Percentiles rank a stretch among this genome's conserved stretches.
Evolutionary conservation across 805 yeast species (phyloP).

Genomic region (Ogataea paraovalis): DNA sequence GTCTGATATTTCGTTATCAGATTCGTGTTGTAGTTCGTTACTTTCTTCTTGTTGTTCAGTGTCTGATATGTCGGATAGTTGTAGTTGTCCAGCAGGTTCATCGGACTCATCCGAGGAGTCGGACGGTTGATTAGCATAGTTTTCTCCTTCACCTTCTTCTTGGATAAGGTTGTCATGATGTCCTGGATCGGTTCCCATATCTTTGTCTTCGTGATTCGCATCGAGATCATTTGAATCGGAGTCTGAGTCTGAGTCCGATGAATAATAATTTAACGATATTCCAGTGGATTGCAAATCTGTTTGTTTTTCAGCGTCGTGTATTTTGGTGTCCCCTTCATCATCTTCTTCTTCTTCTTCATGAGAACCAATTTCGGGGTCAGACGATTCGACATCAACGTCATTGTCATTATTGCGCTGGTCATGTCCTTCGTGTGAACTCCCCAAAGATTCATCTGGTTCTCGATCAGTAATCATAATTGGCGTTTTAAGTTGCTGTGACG

Average conservation of each 20-base stretch:
- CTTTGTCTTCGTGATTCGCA: too few relatives aligned
- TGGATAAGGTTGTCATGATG: constrained; percentile 1
- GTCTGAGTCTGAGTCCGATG: background rate
- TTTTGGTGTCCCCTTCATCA: constrained; percentile 1
- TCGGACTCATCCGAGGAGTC: background rate
- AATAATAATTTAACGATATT: background rate
- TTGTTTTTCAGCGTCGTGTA: background rate
- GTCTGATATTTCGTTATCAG: too few relatives aligned
- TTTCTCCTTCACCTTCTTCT: constrained; percentile 1
- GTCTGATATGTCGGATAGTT: background rate
- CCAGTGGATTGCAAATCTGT: too few relatives aligned
- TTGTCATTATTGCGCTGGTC: too few relatives aligned
- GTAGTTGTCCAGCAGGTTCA: background rate
- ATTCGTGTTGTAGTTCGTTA: too few relatives aligned
- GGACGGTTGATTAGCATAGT: background rate
- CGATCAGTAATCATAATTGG: too few relatives aligned
- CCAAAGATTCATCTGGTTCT: too few relatives aligned
- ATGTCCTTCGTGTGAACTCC: background rate
- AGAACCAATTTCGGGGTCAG: background rate
- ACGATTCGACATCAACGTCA: background rate
- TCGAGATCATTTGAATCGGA: background rate
- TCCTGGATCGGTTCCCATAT: background rate
- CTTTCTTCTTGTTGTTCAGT: too few relatives aligned
- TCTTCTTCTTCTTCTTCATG: constrained; percentile 1
- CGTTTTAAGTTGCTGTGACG: too few relatives aligned